Evolutionary conservation across 163 green algal genomes (phyloP).

Genomic region (Scenedesmus sp.): DNA sequence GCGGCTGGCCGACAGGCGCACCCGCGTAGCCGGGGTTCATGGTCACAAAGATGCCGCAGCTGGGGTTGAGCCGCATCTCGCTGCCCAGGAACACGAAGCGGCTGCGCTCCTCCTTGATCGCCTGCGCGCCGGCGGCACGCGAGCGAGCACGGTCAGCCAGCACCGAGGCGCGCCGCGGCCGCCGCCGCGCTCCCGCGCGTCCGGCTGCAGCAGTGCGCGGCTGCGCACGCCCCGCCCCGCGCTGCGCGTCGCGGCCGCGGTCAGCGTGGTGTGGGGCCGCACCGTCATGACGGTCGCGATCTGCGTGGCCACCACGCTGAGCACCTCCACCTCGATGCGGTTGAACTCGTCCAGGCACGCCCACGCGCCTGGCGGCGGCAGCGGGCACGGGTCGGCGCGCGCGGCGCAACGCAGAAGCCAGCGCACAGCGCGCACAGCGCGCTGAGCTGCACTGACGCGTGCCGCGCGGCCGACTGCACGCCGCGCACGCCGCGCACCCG

Average conservation of each 20-base stretch:
- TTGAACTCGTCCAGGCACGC: slow-evolving; percentile 95
- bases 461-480: neutral
- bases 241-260: too few relatives aligned
- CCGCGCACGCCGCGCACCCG: slow-evolving; percentile 69
- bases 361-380: slow-evolving; percentile 88
- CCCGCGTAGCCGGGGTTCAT: slow-evolving; percentile 90
- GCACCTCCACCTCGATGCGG: slow-evolving; percentile 90
- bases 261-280: neutral
- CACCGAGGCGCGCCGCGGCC: too few relatives aligned
- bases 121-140: too few relatives aligned
- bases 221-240: too few relatives aligned
- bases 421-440: neutral
- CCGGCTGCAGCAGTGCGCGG: too few relatives aligned
- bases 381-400: slow-evolving; percentile 60
- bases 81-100: slow-evolving; percentile 85
- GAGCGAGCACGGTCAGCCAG: too few relatives aligned
- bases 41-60: slow-evolving; percentile 91
- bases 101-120: slow-evolving; percentile 82
- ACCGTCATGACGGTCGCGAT: slow-evolving; percentile 83
- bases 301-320: slow-evolving; percentile 90
- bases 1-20: neutral
- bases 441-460: too few relatives aligned
- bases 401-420: too few relatives aligned
- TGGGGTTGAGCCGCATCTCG: slow-evolving; percentile 85
- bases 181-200: too few relatives aligned